Evolutionary conservation across 805 yeast species (phyloP), one percentile per base, ranked within the genome.

Genomic region (Priceomyces castillae): DNA sequence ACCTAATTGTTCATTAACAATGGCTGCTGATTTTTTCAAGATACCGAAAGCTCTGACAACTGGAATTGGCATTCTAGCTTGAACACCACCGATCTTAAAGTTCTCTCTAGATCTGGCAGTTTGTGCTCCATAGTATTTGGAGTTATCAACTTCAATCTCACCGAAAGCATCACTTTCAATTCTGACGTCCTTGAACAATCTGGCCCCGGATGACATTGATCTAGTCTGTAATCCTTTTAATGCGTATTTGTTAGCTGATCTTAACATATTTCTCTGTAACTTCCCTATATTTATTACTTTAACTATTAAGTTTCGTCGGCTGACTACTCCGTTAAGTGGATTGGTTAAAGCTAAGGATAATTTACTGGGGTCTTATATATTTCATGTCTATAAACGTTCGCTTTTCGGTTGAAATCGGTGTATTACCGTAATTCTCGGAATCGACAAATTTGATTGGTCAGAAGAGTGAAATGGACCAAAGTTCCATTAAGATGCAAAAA

Each of bases 71-170:
- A 92, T 84, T 49, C 79, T 77, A 64, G 94, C 98, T 54, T 90
- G 81, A 14, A 78, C 76, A 46, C 97, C 97, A 52, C 99, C 99
- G 59, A 94, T 94, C 69, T 90, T 86, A 78, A 94, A 94, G 78
- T 94, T 94, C 69, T 82, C 84, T 54, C 81, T 77, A 16, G 98
- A 90, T 71, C 98, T 82, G 61, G 86, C 90, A 49, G 99, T 94
- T 73, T 94, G 99, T 36, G 98, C 98, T 48, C 99, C 99, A 92
- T 97, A 92, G 77, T 92, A 92, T 66, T 80, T 82, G 57, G 86
- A 78, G 50, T 80, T 72, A 46, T 87, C 90, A 40, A 92, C 99
- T 64, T 90, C 89, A 60, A 94, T 86, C 63, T 88, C 96, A 56
- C 99, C 99, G 61, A 92, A 94, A 41, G 98, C 98, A 71, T 92